These are phyloP conservation scores for Skeletonema tropicum DNA, from an alignment of 108 stramenopile genomes.

Conservation along the genomic window DNA sequence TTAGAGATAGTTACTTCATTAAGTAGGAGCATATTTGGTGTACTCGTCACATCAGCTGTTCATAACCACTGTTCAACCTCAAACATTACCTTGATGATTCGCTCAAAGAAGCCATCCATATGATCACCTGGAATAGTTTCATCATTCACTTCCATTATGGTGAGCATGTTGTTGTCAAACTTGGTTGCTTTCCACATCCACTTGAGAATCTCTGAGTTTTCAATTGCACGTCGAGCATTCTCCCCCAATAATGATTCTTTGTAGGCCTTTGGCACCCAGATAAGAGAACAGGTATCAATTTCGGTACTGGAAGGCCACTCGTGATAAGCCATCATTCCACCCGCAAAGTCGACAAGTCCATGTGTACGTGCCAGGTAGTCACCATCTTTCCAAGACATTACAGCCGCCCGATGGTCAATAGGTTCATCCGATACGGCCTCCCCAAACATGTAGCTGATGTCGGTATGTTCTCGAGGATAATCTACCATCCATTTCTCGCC, in stretches of 20 bases:
- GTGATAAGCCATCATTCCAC: background rate
- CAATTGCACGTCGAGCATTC: background rate
- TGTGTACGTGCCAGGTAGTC: background rate
- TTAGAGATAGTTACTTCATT: too few relatives aligned
- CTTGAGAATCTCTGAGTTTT: slow-evolving; percentile 5
- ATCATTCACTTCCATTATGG: background rate
- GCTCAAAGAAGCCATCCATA: background rate
- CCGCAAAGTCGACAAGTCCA: background rate
- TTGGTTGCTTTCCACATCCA: slow-evolving; percentile 4
- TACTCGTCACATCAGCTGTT: background rate
- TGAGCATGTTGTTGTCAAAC: slow-evolving; percentile 12
- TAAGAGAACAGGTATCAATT: background rate
- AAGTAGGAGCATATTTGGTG: too few relatives aligned
- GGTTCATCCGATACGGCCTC: background rate
- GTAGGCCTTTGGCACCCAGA: background rate
- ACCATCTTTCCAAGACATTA: background rate
- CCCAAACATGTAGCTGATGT: background rate
- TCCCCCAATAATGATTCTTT: background rate
- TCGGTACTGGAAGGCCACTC: background rate
- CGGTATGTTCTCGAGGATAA: background rate
- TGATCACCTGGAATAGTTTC: background rate
- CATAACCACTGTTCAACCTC: slow-evolving; percentile 1
- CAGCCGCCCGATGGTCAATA: background rate
- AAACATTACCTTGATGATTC: background rate
- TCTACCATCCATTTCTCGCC: slow-evolving; percentile 14